Percentiles rank a stretch among this genome's conserved stretches.
phyloP scores from a whole-genome alignment of 257 asterid genomes.

The Paraleonurus japonicus region DNA sequence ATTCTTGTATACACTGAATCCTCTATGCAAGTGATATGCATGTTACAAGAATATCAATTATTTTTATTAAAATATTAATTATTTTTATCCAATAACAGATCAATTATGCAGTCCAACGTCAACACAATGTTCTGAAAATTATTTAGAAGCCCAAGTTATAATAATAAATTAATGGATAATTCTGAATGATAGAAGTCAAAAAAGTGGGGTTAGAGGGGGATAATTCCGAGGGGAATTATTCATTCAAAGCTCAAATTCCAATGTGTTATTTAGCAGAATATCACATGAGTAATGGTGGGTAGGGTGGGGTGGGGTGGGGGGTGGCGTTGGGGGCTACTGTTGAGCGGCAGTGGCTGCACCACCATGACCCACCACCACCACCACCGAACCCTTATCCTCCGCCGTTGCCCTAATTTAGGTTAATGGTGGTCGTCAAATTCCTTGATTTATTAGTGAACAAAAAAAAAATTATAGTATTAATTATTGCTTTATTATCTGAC shows the following conservation, averaged over 20 bases:
- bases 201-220: conserved; percentile 31
- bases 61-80: no score
- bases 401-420: neutral
- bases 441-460: no score
- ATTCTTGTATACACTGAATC: no score
- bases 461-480: no score
- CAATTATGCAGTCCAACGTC: no score
- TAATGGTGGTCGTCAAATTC: neutral
- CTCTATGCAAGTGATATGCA: no score
- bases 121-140: no score
- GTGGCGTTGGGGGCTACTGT: neutral
- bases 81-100: no score
- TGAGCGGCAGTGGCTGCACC: conserved; percentile 8
- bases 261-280: conserved; percentile 44
- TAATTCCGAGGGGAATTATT: conserved; percentile 39
- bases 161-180: neutral
- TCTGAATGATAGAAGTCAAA: conserved; percentile 48
- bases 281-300: conserved; percentile 47
- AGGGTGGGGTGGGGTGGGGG: neutral
- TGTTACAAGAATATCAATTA: no score
- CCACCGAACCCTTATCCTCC: neutral
- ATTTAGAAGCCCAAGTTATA: neutral
- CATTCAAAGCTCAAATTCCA: conserved; percentile 58
- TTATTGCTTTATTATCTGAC: no score
- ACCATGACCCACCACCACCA: neutral